Conservation (phyloP, 768 basidiomycete genomes). For the Scleroderma citrinum region DNA sequence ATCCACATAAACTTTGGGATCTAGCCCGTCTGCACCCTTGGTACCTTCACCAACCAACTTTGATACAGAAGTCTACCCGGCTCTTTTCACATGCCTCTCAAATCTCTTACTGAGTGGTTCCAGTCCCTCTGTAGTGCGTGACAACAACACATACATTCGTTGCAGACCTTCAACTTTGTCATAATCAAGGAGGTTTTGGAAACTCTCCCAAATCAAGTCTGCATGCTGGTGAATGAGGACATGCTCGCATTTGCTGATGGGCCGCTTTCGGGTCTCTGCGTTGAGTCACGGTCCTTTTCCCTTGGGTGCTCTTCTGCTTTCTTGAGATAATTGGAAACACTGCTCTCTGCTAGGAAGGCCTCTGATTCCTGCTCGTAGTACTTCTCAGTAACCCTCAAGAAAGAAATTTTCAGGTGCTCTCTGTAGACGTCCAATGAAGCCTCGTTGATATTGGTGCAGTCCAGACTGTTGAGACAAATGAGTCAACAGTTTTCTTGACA, state of each 20-base stretch:
- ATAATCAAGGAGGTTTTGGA: slow-evolving; percentile 83
- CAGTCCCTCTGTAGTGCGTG: slow-evolving; percentile 84
- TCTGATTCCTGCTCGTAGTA: slow-evolving; percentile 93
- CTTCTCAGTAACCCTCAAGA: slow-evolving; percentile 81
- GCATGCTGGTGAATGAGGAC: slow-evolving; percentile 87
- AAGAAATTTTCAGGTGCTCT: slow-evolving; percentile 84
- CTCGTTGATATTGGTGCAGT: slow-evolving; percentile 88
- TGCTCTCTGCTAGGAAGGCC: slow-evolving; percentile 81
- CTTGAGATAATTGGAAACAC: slow-evolving; percentile 90
- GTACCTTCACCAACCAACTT: slow-evolving; percentile 55
- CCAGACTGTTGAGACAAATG: slow-evolving; percentile 89
- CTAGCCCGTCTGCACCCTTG: slow-evolving; percentile 55
- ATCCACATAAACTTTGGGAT: slow-evolving; percentile 93
- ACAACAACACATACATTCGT: slow-evolving; percentile 90
- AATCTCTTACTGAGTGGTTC: slow-evolving; percentile 90
- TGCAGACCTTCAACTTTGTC: slow-evolving; percentile 94
- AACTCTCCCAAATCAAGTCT: slow-evolving; percentile 86
- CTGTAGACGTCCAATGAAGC: slow-evolving; percentile 91
- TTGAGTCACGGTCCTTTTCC: slow-evolving; percentile 95
- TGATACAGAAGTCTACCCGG: slow-evolving; percentile 76
- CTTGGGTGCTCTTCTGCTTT: slow-evolving; percentile 88
- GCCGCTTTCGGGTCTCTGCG: slow-evolving; percentile 79
- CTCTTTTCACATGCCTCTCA: slow-evolving; percentile 91
- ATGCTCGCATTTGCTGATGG: slow-evolving; percentile 81
- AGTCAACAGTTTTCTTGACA: slow-evolving; percentile 91